Percentiles rank a stretch among this genome's conserved stretches.
phyloP scores from a whole-genome alignment of 208 protist species.

The Zelonia costaricensis region DNA sequence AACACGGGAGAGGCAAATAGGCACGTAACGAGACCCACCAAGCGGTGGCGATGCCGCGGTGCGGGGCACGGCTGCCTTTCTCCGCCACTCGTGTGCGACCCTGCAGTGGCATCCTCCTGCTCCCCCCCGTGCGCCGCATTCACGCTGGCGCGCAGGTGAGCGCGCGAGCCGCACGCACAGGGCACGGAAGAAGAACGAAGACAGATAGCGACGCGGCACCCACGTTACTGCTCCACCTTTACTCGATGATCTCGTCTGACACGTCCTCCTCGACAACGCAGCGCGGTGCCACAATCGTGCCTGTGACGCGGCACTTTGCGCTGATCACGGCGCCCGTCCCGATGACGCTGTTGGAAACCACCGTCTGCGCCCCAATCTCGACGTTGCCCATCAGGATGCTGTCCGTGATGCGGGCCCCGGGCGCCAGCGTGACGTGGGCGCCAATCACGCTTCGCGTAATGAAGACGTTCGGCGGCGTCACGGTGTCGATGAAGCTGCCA shows the following conservation, averaged over 20 bases:
- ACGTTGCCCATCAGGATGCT: conserved; percentile 74
- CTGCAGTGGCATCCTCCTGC: no score
- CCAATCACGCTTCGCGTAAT: conserved; percentile 83
- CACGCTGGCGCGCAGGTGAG: no score
- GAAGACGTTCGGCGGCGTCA: conserved; percentile 47
- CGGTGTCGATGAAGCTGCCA: conserved; percentile 65
- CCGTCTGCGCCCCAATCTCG: conserved; percentile 59
- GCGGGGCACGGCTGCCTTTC: no score
- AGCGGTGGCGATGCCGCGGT: no score
- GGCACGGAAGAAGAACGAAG: no score
- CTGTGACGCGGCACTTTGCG: conserved; percentile 30
- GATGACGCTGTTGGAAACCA: conserved; percentile 56
- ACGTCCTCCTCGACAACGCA: conserved; percentile 60
- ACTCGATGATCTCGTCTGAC: conserved; percentile 45
- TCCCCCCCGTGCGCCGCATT: no score
- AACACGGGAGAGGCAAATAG: no score
- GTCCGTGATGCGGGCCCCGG: conserved; percentile 62
- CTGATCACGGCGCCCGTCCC: conserved; percentile 62
- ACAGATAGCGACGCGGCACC: neutral
- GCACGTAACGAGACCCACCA: no score
- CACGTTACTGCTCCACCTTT: neutral
- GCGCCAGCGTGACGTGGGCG: conserved; percentile 59
- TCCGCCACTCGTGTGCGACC: no score
- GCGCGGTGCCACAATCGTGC: conserved; percentile 59
- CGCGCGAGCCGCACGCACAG: no score